Evolutionary conservation across 306 rosid species (phyloP).

Genomic region (Quercus agrifolia): DNA sequence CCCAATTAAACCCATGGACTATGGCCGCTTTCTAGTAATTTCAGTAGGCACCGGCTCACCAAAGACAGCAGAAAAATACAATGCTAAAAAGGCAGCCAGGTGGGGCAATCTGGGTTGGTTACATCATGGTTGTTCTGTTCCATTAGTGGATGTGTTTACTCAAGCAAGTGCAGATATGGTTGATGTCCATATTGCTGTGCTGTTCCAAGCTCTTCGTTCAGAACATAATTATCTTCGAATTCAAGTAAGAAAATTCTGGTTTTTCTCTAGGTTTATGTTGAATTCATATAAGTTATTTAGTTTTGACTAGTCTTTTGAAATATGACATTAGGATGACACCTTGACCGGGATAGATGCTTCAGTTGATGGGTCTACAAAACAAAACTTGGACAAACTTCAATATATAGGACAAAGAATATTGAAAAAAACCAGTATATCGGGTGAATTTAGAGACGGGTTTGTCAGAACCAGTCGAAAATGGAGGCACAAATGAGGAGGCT

Average conservation of each 20-base stretch:
- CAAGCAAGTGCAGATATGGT: conserved; percentile 33
- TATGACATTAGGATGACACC: conserved; percentile 36
- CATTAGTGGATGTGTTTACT: conserved; percentile 24
- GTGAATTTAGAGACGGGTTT: conserved; percentile 26
- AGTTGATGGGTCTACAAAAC: conserved; percentile 29
- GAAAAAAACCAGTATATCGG: conserved; percentile 32
- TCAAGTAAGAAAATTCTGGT: background rate
- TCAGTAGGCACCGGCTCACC: conserved; percentile 44
- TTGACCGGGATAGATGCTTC: conserved; percentile 30
- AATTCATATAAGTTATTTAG: background rate
- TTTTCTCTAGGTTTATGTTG: background rate
- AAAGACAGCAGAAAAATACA: conserved; percentile 19
- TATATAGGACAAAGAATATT: conserved; percentile 34
- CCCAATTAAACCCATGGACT: conserved; percentile 31
- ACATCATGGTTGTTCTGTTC: conserved; percentile 11
- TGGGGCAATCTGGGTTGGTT: conserved; percentile 41
- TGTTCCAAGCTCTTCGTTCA: conserved; percentile 27
- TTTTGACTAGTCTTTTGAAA: background rate
- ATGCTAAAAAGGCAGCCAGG: conserved; percentile 26
- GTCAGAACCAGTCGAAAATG: conserved; percentile 1
- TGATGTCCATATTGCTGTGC: conserved; percentile 17
- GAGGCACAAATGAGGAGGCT: conserved; percentile 40
- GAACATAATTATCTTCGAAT: conserved; percentile 29
- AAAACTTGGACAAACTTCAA: conserved; percentile 27
- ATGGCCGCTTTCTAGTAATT: conserved; percentile 27